Evolutionary conservation across 2,329 filamentous ascomycete species (phyloP), one percentile per base, ranked within the genome.

Genomic region (Aureobasidium sp.): DNA sequence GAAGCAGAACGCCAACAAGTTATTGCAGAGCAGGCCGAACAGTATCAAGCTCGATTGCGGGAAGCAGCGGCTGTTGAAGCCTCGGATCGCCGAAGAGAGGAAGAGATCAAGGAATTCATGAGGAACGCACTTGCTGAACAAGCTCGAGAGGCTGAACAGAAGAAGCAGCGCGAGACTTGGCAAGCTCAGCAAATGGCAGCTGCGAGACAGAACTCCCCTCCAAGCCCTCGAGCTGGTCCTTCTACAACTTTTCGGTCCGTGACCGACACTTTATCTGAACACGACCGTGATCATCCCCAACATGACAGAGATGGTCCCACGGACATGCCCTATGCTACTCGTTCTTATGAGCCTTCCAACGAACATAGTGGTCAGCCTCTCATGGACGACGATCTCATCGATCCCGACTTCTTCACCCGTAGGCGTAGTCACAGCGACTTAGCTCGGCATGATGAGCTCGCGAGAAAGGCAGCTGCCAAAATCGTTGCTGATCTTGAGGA

Each of bases 331-430:
- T 60, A 63, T 29, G 29, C 47, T 4, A 59, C 55, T 27, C 42
- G 50, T n/a, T 51, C 70, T 44, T 68, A 71, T 59, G 66, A 64
- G 44, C 72, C 73, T 2, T 64, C 65, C 39, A 66, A 68, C 16
- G 70, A 71, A 49, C 70, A 73, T 27, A 69, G 68, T 34, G 72
- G 76, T 25, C 69, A 72, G 32, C 71, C 71, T 6, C 67, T 76
- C 30, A 73, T 73, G 60, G 76, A 79, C 50, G 78, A 79, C 14
- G 77, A 78, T 16, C 73, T 79, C 39, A 77, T 75, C 65, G 73
- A 79, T 45, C 77, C 74, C 0, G 70, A 78, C 41, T 74, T 77
- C 42, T 79, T 79, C 69, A 76, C 74, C 65, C 67, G 67, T 44
- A 72, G 71, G 62, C 67, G 71, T 27, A 67, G 63, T 25, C 60